These are phyloP conservation scores for Verticillium nonalfalfae DNA, from an alignment of 2,329 filamentous ascomycete species.

Conservation along the genomic window DNA sequence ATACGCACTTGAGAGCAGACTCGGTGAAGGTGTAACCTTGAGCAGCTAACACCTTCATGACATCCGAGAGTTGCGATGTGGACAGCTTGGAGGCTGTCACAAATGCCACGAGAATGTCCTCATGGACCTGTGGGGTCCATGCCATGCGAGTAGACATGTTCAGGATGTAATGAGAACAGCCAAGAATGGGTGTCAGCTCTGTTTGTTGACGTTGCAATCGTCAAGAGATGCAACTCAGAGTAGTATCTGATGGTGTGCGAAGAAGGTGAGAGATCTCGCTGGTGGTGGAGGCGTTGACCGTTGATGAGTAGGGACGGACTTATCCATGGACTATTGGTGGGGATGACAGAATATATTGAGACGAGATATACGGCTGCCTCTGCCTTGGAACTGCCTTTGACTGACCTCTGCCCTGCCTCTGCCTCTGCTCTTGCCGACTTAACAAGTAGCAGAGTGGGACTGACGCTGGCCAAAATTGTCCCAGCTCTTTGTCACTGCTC, in stretches of 20 bases:
- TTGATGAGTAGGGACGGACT: too few species aligned
- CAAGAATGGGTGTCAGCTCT: neutral
- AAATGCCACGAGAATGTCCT: constrained; percentile 35
- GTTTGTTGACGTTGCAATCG: too few species aligned
- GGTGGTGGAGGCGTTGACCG: too few species aligned
- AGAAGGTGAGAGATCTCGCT: too few species aligned
- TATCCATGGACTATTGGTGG: too few species aligned
- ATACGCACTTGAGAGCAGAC: constrained; percentile 32
- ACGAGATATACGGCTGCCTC: too few species aligned
- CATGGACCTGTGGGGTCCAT: constrained; percentile 35
- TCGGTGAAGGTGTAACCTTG: constrained; percentile 33
- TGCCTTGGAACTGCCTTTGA: neutral
- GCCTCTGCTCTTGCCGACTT: neutral
- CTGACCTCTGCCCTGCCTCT: neutral
- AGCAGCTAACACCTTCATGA: constrained; percentile 20
- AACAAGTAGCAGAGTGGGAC: neutral
- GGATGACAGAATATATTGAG: too few species aligned
- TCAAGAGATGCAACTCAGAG: too few species aligned
- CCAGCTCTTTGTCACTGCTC: too few species aligned
- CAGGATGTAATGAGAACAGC: constrained; percentile 3
- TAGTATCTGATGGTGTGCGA: too few species aligned
- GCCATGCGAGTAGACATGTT: constrained; percentile 14
- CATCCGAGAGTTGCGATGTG: constrained; percentile 24
- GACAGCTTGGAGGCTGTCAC: constrained; percentile 27
- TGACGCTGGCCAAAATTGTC: neutral